A percentile compares a stretch with the other conserved stretches of the same genome.
Conservation (phyloP, 345 rosid species). For the Erodium maritimum region DNA sequence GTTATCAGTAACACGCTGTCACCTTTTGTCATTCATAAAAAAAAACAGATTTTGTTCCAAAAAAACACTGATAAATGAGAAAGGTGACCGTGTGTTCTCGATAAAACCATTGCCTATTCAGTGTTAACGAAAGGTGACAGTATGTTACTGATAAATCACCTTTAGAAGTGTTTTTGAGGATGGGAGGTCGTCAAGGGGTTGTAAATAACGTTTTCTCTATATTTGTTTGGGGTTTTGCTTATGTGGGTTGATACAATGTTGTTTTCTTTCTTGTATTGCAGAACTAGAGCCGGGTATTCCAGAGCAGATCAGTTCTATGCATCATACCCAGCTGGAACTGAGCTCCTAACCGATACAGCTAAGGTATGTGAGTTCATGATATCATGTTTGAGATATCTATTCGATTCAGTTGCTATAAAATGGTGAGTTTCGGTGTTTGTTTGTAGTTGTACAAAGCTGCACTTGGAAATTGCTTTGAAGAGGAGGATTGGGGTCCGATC, state of each 20-base stretch:
- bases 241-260: background rate
- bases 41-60: no score
- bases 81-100: no score
- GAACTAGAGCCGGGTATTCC: conserved; percentile 83
- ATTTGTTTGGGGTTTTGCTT: background rate
- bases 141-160: no score
- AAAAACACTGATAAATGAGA: no score
- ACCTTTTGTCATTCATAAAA: no score
- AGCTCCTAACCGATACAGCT: conserved; percentile 63
- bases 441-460: conserved; percentile 76
- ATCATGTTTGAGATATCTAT: background rate
- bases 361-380: conserved; percentile 32
- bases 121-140: no score
- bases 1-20: no score
- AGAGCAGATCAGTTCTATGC: conserved; percentile 86
- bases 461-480: conserved; percentile 74
- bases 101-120: no score
- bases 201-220: background rate
- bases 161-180: no score
- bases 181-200: no score
- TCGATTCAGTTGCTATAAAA: conserved; percentile 3
- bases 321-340: conserved; percentile 90
- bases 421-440: conserved; percentile 6
- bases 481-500: conserved; percentile 79
- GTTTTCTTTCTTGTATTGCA: conserved; percentile 17